A percentile compares a stretch with the other conserved stretches of the same genome.
phyloP scores from a whole-genome alignment of 805 yeast species.

The Yarrowia sp. region DNA sequence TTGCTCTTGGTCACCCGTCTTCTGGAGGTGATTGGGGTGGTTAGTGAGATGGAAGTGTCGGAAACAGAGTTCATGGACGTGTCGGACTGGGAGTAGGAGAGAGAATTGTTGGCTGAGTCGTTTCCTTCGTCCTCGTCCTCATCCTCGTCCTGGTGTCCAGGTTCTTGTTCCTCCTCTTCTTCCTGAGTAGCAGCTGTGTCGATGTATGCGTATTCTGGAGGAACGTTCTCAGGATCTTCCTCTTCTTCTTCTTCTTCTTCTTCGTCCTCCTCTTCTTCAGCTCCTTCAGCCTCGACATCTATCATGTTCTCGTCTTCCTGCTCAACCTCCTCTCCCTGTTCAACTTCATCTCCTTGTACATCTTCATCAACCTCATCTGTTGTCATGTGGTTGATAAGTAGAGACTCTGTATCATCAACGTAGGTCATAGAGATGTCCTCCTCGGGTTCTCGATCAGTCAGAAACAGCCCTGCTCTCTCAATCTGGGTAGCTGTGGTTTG shows the following conservation, averaged over 20 bases:
- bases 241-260: conserved; percentile 26
- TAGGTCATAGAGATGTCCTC: neutral
- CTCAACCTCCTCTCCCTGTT: neutral
- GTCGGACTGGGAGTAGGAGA: neutral
- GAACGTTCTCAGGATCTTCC: neutral
- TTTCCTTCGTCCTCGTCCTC: neutral
- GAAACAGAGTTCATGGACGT: neutral
- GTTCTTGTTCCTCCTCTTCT: neutral
- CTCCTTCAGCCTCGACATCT: conserved; percentile 29
- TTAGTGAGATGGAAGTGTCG: neutral
- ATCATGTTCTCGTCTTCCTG: conserved; percentile 28
- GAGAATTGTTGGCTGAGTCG: neutral
- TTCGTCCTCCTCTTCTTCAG: conserved; percentile 27
- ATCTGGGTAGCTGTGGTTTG: neutral
- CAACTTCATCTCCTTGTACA: conserved; percentile 28
- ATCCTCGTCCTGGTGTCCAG: neutral
- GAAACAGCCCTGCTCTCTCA: neutral
- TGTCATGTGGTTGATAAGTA: conserved; percentile 14
- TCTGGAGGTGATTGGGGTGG: neutral
- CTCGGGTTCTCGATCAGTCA: neutral
- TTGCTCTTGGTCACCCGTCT: neutral
- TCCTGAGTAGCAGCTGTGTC: neutral
- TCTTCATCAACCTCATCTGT: conserved; percentile 17
- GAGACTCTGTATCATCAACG: neutral
- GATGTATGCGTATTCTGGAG: neutral